Evolutionary conservation across 2,329 filamentous ascomycete species (phyloP).

Genomic region (Penicillium digitatum): DNA sequence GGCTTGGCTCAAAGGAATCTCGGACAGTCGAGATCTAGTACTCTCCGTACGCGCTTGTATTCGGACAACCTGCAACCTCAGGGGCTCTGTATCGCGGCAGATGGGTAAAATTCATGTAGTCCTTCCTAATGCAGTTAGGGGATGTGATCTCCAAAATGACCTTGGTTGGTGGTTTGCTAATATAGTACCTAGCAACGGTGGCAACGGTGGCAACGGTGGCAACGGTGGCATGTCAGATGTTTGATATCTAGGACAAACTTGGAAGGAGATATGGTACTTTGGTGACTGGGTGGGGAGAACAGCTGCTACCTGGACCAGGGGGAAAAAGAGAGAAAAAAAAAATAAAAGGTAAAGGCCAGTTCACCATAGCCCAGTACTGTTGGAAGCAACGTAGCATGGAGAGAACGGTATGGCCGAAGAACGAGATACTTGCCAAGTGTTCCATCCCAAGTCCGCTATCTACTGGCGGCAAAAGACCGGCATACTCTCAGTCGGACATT

Average conservation of each 20-base stretch:
- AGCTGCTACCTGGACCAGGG: not conserved
- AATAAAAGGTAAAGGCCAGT: not conserved
- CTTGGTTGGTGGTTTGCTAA: not conserved
- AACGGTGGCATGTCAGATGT: not conserved
- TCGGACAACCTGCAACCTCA: not conserved
- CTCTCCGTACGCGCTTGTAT: not conserved
- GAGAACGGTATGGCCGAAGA: not conserved
- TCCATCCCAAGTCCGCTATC: not conserved
- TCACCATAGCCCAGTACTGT: not conserved
- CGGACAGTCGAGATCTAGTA: not conserved
- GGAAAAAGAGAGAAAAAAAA: not conserved
- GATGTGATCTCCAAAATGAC: not conserved
- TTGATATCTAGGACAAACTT: conserved; percentile 1
- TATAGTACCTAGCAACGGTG: not conserved
- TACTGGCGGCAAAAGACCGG: conserved; percentile 44
- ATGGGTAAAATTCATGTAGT: not conserved
- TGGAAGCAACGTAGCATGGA: not conserved
- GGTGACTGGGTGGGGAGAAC: not conserved
- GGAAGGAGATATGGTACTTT: not conserved
- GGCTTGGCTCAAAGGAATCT: not conserved
- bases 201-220: not conserved
- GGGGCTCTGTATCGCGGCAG: not conserved
- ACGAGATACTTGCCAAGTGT: not conserved
- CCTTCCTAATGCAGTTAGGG: not conserved
- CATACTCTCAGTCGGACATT: conserved; percentile 47